Evolutionary conservation across 2,329 filamentous ascomycete species (phyloP), one percentile per base, ranked within the genome.

Genomic region (Hypoxylon sp.): DNA sequence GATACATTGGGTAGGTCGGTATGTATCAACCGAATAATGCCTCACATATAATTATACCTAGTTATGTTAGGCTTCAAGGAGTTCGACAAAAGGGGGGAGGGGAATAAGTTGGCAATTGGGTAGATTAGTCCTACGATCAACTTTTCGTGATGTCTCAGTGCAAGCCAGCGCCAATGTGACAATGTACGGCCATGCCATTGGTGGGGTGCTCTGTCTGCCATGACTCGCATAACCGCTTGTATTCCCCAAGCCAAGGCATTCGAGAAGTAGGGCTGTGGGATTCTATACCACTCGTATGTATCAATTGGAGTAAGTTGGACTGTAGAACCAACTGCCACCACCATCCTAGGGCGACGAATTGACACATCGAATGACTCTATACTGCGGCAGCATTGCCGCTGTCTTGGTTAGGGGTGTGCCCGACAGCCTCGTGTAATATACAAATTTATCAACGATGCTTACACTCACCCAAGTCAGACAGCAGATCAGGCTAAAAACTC

Each of bases 181-280:
- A 31, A 35, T 32, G 54, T 44, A 35, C 52, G 50, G 54, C 27
- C 19, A 46, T 19, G 17, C 48, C 29, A 59, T 67, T 65, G 61
- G 53, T 27, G 15, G 51, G 21, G 52, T 19, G 35, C 17, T 47
- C 39, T 56, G 53, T 31, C 39, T 55, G 44, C 50, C 53, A 68
- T 70, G 68, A 68, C 68, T 60, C 51, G 65, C 65, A 70, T 70
- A 68, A 27, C 62, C 68, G 65, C 57, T 61, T 61, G 58, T 66
- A 60, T 65, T 24, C 51, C 65, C 65, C 35, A 35, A 48, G 50
- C 55, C 21, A 48, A 51, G 42, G 50, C 15, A 50, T 58, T 65
- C 52, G 56, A 65, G 60, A 55, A 29, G 47, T 5, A 61, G 46
- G 50, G 54, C 11, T 15, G 44, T 17, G 31, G 35, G 48, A 55